Conservation (phyloP, 2,329 filamentous ascomycete species). For the Cladosporium cucumerinum region DNA sequence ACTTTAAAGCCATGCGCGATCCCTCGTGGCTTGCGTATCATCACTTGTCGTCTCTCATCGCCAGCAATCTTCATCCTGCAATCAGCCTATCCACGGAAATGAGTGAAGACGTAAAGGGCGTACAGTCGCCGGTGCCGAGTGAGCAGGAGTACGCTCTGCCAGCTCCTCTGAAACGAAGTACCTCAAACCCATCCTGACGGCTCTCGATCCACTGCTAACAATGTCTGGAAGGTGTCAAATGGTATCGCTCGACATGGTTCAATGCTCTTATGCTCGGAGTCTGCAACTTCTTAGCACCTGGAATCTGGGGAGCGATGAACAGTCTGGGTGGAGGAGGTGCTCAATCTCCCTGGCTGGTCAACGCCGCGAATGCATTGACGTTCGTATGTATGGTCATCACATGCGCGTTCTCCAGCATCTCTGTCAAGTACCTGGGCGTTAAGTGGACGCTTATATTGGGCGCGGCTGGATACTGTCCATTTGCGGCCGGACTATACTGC, state of each 20-base stretch:
- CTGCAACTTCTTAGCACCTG: constrained; percentile 67
- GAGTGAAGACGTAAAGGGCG: not conserved
- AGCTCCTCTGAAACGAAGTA: not conserved
- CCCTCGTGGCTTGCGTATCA: not conserved
- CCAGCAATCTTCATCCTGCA: not conserved
- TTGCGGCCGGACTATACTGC: constrained; percentile 66
- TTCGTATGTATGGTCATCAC: constrained; percentile 72
- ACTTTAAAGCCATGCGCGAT: not conserved
- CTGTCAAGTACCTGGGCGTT: constrained; percentile 67
- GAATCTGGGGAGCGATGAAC: constrained; percentile 70
- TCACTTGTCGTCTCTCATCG: not conserved
- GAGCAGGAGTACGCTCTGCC: not conserved
- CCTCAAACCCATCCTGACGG: not conserved
- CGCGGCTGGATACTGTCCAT: constrained; percentile 69
- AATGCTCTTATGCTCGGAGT: constrained; percentile 69
- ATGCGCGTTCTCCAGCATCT: constrained; percentile 61
- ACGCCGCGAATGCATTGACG: constrained; percentile 66
- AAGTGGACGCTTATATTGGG: constrained; percentile 68
- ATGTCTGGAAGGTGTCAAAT: constrained; percentile 16
- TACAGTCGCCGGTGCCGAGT: not conserved
- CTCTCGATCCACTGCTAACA: not conserved
- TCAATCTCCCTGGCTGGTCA: constrained; percentile 63
- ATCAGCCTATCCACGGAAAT: not conserved
- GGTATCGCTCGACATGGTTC: constrained; percentile 69
- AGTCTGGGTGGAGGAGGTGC: constrained; percentile 67